Base-by-base conservation (phyloP, 495 filamentous ascomycete species). In the Daldinia loculata region DNA sequence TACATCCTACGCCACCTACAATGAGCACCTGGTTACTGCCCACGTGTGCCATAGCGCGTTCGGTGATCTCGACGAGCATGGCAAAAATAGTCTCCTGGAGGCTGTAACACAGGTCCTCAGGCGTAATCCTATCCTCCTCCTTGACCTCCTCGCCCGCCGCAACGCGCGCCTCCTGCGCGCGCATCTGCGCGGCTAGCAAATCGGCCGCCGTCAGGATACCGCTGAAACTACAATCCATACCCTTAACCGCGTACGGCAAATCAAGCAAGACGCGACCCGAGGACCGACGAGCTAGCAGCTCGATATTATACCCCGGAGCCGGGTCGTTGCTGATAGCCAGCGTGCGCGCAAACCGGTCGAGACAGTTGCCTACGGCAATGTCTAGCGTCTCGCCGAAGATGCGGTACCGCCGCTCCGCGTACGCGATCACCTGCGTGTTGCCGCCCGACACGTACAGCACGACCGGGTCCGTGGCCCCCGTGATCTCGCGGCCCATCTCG, bases 331-430 rank as follows among this genome's bases (percentile, higher is more conserved):
- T 89, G 75, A 99, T 98, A 64, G 86, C 84, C 27, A 99, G 85
- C 11, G 93, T 94, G 61, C 95, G 88, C 52, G 95, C 95, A 80
- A 99, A 99, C 24, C 95, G 88, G 80, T 99, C 95, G 19, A 99
- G 88, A 80, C 95, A 99, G 80, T 99, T 98, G 2, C 95, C 95
- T 1, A 99, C 94, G 8, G 95, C 95, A 69, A 99, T 98, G 76
- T 99, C 95, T 22, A 99, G 89, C 6, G 96, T 91, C 82, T 99
- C 95, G 51, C 95, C 95, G 80, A 99, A 99, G 77, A 99, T 98
- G 22, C 95, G 91, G 82, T 99, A 99, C 61, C 94, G 86, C 76
- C 93, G 93, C 55, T 92, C 89, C 52, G 93, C 92, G 84, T 98
- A 99, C 32, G 95, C 95, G 71, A 99, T 98, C 7, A 98, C 95